Evolutionary conservation across 169 alveolate species (phyloP).

Genomic region (Cryptosporidium andersoni): DNA sequence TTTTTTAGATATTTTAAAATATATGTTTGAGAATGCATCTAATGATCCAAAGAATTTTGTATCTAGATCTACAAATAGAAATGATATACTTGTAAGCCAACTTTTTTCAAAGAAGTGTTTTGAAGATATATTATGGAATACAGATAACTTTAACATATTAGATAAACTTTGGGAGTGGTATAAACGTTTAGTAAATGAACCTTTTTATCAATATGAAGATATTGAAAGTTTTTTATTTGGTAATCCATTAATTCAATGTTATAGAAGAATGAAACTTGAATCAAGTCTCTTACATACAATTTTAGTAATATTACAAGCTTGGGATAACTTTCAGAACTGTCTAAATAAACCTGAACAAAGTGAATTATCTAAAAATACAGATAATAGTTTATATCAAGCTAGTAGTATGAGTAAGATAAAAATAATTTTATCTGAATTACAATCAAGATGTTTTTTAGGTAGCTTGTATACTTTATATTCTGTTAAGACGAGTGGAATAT

Average conservation of each 20-base stretch:
- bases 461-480: slow-evolving; percentile 59
- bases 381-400: not conserved
- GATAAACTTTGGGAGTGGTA: slow-evolving; percentile 66
- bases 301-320: slow-evolving; percentile 41
- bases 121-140: slow-evolving; percentile 11
- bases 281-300: slow-evolving; percentile 43
- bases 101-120: slow-evolving; percentile 2
- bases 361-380: not conserved
- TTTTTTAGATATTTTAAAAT: slow-evolving; percentile 26
- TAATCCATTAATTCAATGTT: slow-evolving; percentile 35
- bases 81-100: no score
- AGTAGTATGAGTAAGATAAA: slow-evolving; percentile 20
- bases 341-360: not conserved
- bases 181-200: slow-evolving; percentile 11
- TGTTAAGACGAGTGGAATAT: slow-evolving; percentile 3
- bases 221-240: slow-evolving; percentile 31
- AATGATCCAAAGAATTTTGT: slow-evolving; percentile 8
- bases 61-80: slow-evolving; percentile 4
- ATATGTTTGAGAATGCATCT: slow-evolving; percentile 57
- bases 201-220: slow-evolving; percentile 28
- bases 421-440: slow-evolving; percentile 28
- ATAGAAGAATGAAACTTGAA: slow-evolving; percentile 34
- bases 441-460: slow-evolving; percentile 55
- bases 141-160: slow-evolving; percentile 16
- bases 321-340: not conserved